A percentile compares a stretch with the other conserved stretches of the same genome.
Evolutionary conservation across 768 basidiomycete species (phyloP).

Genomic region (Rhizopogon salebrosus): DNA sequence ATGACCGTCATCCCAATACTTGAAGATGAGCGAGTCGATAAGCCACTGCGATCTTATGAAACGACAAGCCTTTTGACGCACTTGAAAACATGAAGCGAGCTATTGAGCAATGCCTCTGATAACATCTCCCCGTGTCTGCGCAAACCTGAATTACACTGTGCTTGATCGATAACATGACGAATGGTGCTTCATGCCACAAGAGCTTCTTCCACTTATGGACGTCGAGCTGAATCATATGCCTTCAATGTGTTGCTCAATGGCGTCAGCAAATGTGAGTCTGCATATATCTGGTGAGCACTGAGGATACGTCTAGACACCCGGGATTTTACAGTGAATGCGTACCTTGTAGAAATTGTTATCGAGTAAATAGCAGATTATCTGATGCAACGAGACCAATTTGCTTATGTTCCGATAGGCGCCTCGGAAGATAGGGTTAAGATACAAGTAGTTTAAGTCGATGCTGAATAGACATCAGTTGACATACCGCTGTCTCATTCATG

Average conservation of each 20-base stretch:
- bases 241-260: neutral
- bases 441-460: too few relatives aligned
- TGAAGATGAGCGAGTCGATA: too few relatives aligned
- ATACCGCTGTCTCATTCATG: too few relatives aligned
- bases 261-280: neutral
- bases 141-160: neutral
- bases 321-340: neutral
- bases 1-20: too few relatives aligned
- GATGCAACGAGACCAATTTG: too few relatives aligned
- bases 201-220: neutral
- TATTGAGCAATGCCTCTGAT: neutral
- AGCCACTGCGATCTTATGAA: neutral
- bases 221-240: neutral
- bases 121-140: neutral
- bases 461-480: too few relatives aligned
- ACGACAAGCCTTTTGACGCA: neutral
- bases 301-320: neutral
- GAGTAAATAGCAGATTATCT: conserved; percentile 21
- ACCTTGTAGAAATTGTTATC: conserved; percentile 12
- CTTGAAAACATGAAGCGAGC: neutral
- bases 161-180: neutral
- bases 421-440: too few relatives aligned
- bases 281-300: neutral
- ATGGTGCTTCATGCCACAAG: neutral
- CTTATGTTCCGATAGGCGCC: too few relatives aligned